phyloP scores from a whole-genome alignment of 345 rosid genomes.

The Euphorbia tirucalli region DNA sequence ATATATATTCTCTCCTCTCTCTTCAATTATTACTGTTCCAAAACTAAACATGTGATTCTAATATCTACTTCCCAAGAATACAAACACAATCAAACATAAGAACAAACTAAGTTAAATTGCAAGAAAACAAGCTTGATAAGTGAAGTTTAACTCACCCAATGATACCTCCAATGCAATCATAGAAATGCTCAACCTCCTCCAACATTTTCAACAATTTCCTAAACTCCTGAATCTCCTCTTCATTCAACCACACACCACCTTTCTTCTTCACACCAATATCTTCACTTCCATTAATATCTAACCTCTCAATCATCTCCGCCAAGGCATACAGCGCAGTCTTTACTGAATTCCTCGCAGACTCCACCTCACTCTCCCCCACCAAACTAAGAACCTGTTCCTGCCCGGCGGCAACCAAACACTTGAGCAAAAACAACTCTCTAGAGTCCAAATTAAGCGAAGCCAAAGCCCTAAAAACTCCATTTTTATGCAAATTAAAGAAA shows the following conservation, averaged over 20 bases:
- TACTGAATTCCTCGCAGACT: conserved; percentile 43
- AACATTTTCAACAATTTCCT: conserved; percentile 49
- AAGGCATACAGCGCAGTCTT: conserved; percentile 66
- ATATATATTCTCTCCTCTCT: no score
- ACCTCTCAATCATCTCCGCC: conserved; percentile 76
- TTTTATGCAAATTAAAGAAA: conserved; percentile 35
- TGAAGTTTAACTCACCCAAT: conserved; percentile 52
- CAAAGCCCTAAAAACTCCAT: conserved; percentile 39
- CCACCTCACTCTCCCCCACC: conserved; percentile 30
- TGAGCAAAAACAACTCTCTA: conserved; percentile 51
- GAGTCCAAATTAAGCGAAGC: conserved; percentile 39
- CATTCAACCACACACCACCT: conserved; percentile 30
- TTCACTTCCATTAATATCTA: conserved; percentile 39
- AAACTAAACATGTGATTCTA: background rate
- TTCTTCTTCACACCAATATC: conserved; percentile 25
- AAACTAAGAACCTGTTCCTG: conserved; percentile 67
- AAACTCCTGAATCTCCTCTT: conserved; percentile 46
- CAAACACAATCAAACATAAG: no score
- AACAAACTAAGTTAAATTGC: background rate
- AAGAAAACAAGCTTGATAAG: background rate
- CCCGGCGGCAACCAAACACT: conserved; percentile 80
- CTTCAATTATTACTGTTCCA: background rate
- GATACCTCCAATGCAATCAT: conserved; percentile 90
- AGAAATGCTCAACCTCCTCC: conserved; percentile 66
- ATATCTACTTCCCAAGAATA: background rate